phyloP scores from a whole-genome alignment of 495 filamentous ascomycete genomes.

The Monascus purpureus region DNA sequence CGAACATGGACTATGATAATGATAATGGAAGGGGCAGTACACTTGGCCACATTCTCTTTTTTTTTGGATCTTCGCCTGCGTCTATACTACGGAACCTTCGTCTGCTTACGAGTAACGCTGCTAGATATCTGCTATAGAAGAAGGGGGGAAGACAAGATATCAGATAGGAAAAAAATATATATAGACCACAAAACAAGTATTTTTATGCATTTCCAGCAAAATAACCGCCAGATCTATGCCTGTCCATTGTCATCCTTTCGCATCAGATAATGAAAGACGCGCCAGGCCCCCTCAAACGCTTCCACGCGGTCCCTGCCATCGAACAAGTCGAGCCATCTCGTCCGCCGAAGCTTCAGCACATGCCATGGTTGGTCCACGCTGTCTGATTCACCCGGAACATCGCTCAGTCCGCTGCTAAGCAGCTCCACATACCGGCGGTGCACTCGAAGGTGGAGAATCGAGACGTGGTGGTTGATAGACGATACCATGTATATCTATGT shows the following conservation, averaged over 20 bases:
- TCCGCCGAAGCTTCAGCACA: constrained; percentile 48
- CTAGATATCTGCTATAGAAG: too few species aligned
- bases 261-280: constrained; percentile 58
- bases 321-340: constrained; percentile 69
- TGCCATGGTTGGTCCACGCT: constrained; percentile 47
- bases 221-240: too few species aligned
- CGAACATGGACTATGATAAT: too few species aligned
- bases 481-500: constrained; percentile 69
- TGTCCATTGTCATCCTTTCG: constrained; percentile 28
- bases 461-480: constrained; percentile 69
- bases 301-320: constrained; percentile 50
- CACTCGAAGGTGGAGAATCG: constrained; percentile 59
- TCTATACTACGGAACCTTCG: too few species aligned
- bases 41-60: too few species aligned
- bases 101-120: too few species aligned
- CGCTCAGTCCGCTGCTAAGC: constrained; percentile 25
- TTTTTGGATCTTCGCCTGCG: too few species aligned
- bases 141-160: too few species aligned
- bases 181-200: too few species aligned
- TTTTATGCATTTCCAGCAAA: too few species aligned
- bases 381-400: constrained; percentile 23
- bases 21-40: too few species aligned
- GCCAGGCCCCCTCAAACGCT: constrained; percentile 62
- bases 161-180: too few species aligned
- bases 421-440: constrained; percentile 48